phyloP scores from a whole-genome alignment of 345 rosid species.

The Clarkia xantiana region DNA sequence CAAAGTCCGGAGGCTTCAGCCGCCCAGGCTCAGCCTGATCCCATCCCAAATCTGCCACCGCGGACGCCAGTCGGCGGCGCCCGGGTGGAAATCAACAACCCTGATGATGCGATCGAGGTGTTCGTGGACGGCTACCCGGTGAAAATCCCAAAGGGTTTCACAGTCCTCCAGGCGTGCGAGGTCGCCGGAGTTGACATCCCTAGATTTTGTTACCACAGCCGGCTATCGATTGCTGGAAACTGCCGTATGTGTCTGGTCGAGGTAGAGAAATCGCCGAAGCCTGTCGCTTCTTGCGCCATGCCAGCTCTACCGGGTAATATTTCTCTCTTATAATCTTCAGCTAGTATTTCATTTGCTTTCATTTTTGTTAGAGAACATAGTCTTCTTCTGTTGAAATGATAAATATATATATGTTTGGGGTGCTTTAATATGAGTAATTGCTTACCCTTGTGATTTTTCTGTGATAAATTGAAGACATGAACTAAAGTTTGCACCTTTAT shows the following conservation, averaged over 20 bases:
- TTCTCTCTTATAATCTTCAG: too few relatives aligned
- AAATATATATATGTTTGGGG: too few relatives aligned
- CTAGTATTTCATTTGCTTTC: too few relatives aligned
- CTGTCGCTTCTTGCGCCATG: conserved; percentile 99
- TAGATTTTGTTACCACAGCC: conserved; percentile 79
- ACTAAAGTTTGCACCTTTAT: background rate
- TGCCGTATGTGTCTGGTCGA: conserved; percentile 99
- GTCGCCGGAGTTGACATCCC: conserved; percentile 99
- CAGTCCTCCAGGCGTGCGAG: conserved; percentile 95
- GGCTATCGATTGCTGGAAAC: conserved; percentile 93
- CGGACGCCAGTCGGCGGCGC: conserved; percentile 72
- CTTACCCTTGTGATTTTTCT: background rate
- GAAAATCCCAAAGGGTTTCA: conserved; percentile 93
- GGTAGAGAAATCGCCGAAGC: conserved; percentile 98
- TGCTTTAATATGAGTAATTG: background rate
- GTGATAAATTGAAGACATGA: background rate
- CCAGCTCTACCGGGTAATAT: conserved; percentile 86
- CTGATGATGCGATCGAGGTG: conserved; percentile 96
- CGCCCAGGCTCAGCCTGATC: conserved; percentile 34
- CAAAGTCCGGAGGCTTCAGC: conserved; percentile 59
- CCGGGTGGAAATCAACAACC: conserved; percentile 59
- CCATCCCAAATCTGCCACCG: conserved; percentile 36
- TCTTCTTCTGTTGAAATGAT: too few relatives aligned
- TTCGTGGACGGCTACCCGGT: conserved; percentile 86
- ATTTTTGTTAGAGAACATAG: too few relatives aligned